Evolutionary conservation across 2,329 filamentous ascomycete species (phyloP), one percentile per base, ranked within the genome.

Genomic region (Penicillium sp.): DNA sequence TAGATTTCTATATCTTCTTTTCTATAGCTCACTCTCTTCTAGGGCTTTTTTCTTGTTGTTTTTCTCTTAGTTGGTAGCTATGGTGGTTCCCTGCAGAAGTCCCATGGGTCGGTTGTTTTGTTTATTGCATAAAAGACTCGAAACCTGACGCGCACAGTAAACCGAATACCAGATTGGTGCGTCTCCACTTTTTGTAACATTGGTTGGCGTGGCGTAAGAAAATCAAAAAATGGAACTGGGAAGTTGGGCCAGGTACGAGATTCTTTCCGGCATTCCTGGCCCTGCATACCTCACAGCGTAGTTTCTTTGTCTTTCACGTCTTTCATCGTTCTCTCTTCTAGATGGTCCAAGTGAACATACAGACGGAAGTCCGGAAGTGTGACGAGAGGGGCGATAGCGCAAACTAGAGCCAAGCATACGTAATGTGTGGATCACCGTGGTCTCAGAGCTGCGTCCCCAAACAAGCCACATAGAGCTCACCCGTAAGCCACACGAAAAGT

Each of bases 151-250:
- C 48, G 46, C 47, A 52, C 44, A 56, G 55, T 59, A 61, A 61
- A 63, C 60, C 41, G 37, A 63, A 63, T 63, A 61, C 60, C 60
- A 49, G 41, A 39, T 58, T 49, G 26, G 58, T 53, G 50, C 45
- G 46, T 48, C 53, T 56, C 55, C 48, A 24, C 33, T 26, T 14
- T 43, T 39, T 39, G 48, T 59, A 37, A 51, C 33, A 60, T 53
- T 63, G 60, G 60, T 45, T 31, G 48, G 35, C 46, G 44, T 54
- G 55, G 58, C 57, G 39, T 29, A 52, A 19, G 9, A 11, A 39
- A 39, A 19, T 19, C 16, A 19, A 39, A 39, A 19, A 39, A 39
- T 19, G 35, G 16, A 39, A 37, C 33, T 16, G n/a, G 35, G 35
- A 39, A 37, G 33, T n/a, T 37, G 33, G 11, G 29, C 29, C 31